Base-by-base conservation (phyloP, 495 filamentous ascomycete genomes). In the Cryomyces antarcticus region DNA sequence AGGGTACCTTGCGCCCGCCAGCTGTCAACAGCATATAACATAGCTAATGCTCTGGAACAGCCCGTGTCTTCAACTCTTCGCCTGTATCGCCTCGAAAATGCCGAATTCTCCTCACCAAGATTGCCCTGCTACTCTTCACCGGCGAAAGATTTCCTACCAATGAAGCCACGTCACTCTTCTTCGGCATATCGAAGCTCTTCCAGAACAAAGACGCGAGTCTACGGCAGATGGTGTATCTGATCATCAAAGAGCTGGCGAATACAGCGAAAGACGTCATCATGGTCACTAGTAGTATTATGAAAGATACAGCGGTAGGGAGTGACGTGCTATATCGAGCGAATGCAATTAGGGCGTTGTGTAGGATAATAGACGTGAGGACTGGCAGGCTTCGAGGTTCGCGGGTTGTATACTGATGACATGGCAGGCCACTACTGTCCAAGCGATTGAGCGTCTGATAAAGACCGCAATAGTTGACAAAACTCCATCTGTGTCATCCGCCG, bases 191-290 rank as follows among this genome's bases (percentile, higher is more conserved):
- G 47, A 99, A 99, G 68, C 76, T 99, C 45, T 99, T 99, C 70
- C 89, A 99, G 66, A 95, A 95, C 63, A 94, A 94, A 62, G 89
- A 99, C 75, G 82, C 87, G 51, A 85, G 82, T 49, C 71, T 99
- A 61, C 85, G 89, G 53, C 89, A 99, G 68, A 96, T 96, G 88
- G 88, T 99, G 31, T 93, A 96, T 66, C 70, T 97, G 30, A 77
- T 94, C 50, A 78, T 97, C 67, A 95, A 94, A 71, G 89, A 99
- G 71, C 69, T 99, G 50, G 82, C 88, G 47, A 72, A 76, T 56
- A 92, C 85, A n/a, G 88, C 92, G 29, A 87, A 96, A 62, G 89
- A 99, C 71, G 87, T 94, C 46, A 99, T 99, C 52, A 96, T 99
- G 89, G 88, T 94, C 41, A 99, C 89, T 24, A 87, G 82, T 10